Conservation (phyloP, 2,329 filamentous ascomycete species). For the Stylonectria norvegica region DNA sequence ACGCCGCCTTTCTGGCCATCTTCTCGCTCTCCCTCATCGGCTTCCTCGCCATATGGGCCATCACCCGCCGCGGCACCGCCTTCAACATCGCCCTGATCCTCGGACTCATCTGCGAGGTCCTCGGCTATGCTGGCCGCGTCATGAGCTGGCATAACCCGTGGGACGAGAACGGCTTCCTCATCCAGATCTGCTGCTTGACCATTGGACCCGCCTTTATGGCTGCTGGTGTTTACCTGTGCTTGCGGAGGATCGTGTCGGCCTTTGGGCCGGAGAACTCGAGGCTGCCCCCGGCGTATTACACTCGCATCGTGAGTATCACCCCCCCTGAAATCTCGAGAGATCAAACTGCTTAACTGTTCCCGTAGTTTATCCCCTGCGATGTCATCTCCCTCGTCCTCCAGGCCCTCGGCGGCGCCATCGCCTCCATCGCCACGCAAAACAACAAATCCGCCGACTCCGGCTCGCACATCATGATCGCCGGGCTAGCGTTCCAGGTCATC, state of each 20-base stretch:
- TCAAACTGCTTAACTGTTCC: not conserved
- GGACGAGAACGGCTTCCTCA: slow-evolving; percentile 44
- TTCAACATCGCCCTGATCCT: slow-evolving; percentile 53
- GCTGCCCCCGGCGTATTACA: slow-evolving; percentile 45
- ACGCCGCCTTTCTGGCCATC: slow-evolving; percentile 48
- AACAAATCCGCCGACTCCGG: slow-evolving; percentile 37
- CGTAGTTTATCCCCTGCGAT: slow-evolving; percentile 62
- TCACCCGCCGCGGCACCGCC: slow-evolving; percentile 45
- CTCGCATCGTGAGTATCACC: slow-evolving; percentile 41
- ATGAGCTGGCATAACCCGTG: slow-evolving; percentile 53
- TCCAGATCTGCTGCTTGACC: slow-evolving; percentile 61
- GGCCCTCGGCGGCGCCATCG: slow-evolving; percentile 55
- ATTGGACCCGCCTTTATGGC: slow-evolving; percentile 63
- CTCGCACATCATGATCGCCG: slow-evolving; percentile 64
- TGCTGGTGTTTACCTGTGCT: slow-evolving; percentile 61
- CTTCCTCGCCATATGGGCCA: slow-evolving; percentile 38
- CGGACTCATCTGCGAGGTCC: slow-evolving; percentile 53
- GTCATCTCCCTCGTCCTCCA: slow-evolving; percentile 59
- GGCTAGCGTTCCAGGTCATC: slow-evolving; percentile 58
- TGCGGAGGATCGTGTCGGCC: slow-evolving; percentile 47
- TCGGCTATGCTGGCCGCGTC: slow-evolving; percentile 59
- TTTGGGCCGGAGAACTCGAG: slow-evolving; percentile 49
- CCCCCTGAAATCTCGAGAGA: not conserved
- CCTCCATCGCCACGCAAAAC: slow-evolving; percentile 40
- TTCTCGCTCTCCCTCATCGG: slow-evolving; percentile 45